phyloP scores from a whole-genome alignment of 2,329 filamentous ascomycete genomes.

The Alternaria triticimaculans region DNA sequence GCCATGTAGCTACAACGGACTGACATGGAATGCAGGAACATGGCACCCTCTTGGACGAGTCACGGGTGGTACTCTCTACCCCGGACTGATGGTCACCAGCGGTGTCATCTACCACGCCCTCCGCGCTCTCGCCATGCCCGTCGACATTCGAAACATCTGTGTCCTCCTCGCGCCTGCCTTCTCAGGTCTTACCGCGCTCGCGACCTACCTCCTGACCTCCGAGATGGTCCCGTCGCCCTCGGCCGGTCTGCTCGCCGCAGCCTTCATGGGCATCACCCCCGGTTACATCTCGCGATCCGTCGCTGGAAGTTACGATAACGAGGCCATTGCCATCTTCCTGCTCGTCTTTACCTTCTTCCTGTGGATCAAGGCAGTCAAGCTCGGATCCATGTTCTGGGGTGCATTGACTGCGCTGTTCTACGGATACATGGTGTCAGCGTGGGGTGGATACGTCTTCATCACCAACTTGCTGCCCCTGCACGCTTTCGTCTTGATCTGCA shows the following conservation, averaged over 20 bases:
- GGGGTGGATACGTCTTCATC: conserved; percentile 99
- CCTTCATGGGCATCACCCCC: conserved; percentile 96
- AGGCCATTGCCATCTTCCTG: conserved; percentile 98
- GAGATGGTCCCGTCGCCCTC: conserved; percentile 97
- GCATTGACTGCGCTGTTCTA: conserved; percentile 94
- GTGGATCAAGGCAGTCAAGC: conserved; percentile 98
- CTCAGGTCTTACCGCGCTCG: conserved; percentile 91
- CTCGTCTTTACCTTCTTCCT: conserved; percentile 98
- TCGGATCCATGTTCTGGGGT: conserved; percentile 96
- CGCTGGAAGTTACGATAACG: conserved; percentile 98
- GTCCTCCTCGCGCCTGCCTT: conserved; percentile 93
- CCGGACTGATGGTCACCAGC: conserved; percentile 98
- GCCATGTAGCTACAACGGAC: conserved; percentile 15
- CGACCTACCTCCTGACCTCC: conserved; percentile 92
- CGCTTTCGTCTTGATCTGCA: conserved; percentile 90
- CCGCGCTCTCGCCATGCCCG: conserved; percentile 83
- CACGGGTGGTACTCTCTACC: conserved; percentile 97
- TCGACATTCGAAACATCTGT: conserved; percentile 99
- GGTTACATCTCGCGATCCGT: conserved; percentile 98
- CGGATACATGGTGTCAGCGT: conserved; percentile 99
- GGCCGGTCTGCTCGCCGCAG: conserved; percentile 89
- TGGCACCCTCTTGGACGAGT: conserved; percentile 99
- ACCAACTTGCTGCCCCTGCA: conserved; percentile 96
- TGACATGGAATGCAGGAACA: conserved; percentile 65
- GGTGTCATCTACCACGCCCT: conserved; percentile 95